Conservation (phyloP, 257 asterid species). For the Scutellaria baicalensis region DNA sequence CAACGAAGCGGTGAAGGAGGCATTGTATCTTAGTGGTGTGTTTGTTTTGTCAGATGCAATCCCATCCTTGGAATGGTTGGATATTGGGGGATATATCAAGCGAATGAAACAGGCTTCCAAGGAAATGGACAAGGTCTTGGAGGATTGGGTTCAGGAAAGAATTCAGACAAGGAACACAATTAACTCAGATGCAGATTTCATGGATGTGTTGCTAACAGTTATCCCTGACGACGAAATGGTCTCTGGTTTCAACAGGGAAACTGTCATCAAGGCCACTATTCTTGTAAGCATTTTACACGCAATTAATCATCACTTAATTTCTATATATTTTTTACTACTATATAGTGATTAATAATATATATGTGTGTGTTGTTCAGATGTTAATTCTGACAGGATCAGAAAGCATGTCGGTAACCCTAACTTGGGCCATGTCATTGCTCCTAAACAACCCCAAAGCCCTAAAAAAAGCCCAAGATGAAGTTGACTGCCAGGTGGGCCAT, state of each 20-base stretch:
- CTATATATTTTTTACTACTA: too few species aligned
- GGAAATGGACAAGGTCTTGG: conserved; percentile 31
- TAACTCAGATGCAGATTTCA: conserved; percentile 22
- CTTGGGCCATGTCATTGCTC: conserved; percentile 43
- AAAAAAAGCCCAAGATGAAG: conserved; percentile 29
- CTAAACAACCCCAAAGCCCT: conserved; percentile 23
- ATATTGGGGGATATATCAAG: conserved; percentile 42
- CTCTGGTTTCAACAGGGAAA: conserved; percentile 21
- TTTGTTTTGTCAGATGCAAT: conserved; percentile 45
- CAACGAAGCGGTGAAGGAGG: conserved; percentile 28
- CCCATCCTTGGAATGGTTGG: conserved; percentile 51
- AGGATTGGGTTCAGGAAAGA: conserved; percentile 37
- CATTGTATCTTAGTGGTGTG: conserved; percentile 32
- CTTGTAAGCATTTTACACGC: conserved; percentile 16
- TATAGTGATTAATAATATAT: too few species aligned
- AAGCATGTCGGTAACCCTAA: conserved; percentile 43
- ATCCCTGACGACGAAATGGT: conserved; percentile 15
- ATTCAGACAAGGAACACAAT: conserved; percentile 2
- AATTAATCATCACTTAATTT: not conserved
- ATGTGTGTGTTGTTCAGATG: conserved; percentile 15
- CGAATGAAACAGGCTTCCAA: conserved; percentile 28
- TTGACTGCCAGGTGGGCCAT: conserved; percentile 28
- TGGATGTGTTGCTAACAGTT: conserved; percentile 41
- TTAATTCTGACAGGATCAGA: conserved; percentile 43
- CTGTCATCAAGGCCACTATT: conserved; percentile 47